Conservation (phyloP, 2,329 filamentous ascomycete species). For the Cyphellophora europaea region DNA sequence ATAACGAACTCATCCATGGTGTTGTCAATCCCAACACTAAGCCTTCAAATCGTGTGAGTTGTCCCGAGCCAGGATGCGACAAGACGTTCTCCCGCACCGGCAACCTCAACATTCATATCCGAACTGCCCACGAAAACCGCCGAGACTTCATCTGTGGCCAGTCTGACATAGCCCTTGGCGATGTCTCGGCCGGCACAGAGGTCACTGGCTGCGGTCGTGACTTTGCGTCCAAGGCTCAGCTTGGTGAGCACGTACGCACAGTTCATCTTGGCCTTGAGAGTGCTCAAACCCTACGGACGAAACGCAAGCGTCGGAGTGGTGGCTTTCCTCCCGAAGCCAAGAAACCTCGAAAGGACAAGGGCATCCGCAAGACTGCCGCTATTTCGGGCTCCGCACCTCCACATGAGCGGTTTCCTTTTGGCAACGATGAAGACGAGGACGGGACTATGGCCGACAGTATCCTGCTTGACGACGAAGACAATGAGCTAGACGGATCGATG, state of each 20-base stretch:
- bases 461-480: not conserved
- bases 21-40: slow-evolving; percentile 24
- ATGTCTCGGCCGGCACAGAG: slow-evolving; percentile 15
- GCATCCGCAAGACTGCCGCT: slow-evolving; percentile 15
- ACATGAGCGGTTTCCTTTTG: slow-evolving; percentile 15
- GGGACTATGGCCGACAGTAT: not conserved
- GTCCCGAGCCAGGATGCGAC: slow-evolving; percentile 58
- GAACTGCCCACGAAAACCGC: slow-evolving; percentile 64
- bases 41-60: slow-evolving; percentile 47
- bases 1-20: slow-evolving; percentile 70
- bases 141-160: slow-evolving; percentile 70
- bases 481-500: not conserved
- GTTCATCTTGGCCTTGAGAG: slow-evolving; percentile 60
- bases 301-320: slow-evolving; percentile 8
- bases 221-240: slow-evolving; percentile 66
- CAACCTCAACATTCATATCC: slow-evolving; percentile 75
- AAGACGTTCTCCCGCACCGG: slow-evolving; percentile 72
- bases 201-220: slow-evolving; percentile 61
- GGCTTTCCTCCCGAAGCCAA: not conserved
- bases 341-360: slow-evolving; percentile 17
- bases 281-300: slow-evolving; percentile 10
- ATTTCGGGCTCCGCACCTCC: slow-evolving; percentile 26
- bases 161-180: slow-evolving; percentile 48
- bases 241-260: slow-evolving; percentile 78
- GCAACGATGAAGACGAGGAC: not conserved